Evolutionary conservation across 2,329 filamentous ascomycete species (phyloP).

Genomic region (Emmonsiellopsis sp.): DNA sequence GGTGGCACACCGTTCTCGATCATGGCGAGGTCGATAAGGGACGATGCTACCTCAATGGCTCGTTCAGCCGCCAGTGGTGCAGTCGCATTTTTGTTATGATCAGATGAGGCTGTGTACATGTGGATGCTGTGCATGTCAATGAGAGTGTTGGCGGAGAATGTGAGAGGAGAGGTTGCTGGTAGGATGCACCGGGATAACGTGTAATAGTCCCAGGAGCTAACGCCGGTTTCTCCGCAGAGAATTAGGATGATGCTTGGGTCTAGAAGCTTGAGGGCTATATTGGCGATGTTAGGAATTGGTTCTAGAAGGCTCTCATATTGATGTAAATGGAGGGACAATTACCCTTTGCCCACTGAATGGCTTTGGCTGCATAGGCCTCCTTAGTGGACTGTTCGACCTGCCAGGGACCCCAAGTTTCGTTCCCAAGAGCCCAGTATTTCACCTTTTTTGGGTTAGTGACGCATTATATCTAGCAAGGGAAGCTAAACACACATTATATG

Average conservation of each 20-base stretch:
- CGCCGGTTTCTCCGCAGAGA: slow-evolving; percentile 64
- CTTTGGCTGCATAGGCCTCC: slow-evolving; percentile 50
- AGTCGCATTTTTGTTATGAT: slow-evolving; percentile 48
- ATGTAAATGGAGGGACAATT: neutral
- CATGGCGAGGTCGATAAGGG: slow-evolving; percentile 63
- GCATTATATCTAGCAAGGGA: neutral
- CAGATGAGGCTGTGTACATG: slow-evolving; percentile 58
- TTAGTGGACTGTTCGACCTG: slow-evolving; percentile 52
- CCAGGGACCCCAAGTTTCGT: slow-evolving; percentile 57
- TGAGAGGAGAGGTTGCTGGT: slow-evolving; percentile 35
- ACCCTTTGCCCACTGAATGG: slow-evolving; percentile 52
- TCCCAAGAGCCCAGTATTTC: slow-evolving; percentile 81
- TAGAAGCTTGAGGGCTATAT: slow-evolving; percentile 30
- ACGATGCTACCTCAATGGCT: slow-evolving; percentile 60
- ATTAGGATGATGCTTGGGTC: slow-evolving; percentile 63
- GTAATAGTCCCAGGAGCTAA: slow-evolving; percentile 62
- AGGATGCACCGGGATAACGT: slow-evolving; percentile 61
- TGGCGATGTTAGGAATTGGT: slow-evolving; percentile 5
- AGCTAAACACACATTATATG: slow-evolving; percentile 51
- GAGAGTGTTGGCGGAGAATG: slow-evolving; percentile 34
- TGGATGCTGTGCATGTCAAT: slow-evolving; percentile 79
- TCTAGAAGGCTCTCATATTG: neutral
- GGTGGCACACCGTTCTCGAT: slow-evolving; percentile 54
- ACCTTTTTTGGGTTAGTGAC: slow-evolving; percentile 30
- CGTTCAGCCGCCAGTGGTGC: slow-evolving; percentile 63